Conservation (phyloP, 305 asterid species). For the Striga hermonthica region DNA sequence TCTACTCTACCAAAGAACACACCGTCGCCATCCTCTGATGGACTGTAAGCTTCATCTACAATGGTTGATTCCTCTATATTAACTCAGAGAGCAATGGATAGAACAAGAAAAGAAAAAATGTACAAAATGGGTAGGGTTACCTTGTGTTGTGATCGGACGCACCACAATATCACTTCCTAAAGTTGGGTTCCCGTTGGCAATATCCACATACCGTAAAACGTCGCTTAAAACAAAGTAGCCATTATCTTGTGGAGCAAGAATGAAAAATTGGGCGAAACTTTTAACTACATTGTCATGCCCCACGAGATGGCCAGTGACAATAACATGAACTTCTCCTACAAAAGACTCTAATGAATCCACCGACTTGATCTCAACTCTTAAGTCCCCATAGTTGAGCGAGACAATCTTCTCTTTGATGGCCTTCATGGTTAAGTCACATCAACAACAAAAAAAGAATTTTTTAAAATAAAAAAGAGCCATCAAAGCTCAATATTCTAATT, state of each 20-base stretch:
- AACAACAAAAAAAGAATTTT: too few species aligned
- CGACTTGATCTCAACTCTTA: constrained; percentile 43
- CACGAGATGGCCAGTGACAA: constrained; percentile 74
- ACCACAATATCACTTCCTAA: constrained; percentile 40
- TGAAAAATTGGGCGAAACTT: constrained; percentile 72
- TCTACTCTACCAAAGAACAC: constrained; percentile 53
- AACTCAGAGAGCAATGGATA: constrained; percentile 9
- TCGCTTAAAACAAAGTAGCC: constrained; percentile 91
- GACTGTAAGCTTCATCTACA: constrained; percentile 62
- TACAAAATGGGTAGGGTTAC: constrained; percentile 35
- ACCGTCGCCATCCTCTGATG: constrained; percentile 52
- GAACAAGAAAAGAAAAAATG: constrained; percentile 20
- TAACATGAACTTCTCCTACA: constrained; percentile 69
- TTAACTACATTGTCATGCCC: constrained; percentile 51
- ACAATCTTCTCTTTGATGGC: constrained; percentile 77
- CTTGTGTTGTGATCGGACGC: constrained; percentile 48
- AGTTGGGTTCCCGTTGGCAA: constrained; percentile 28
- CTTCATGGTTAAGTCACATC: constrained; percentile 39
- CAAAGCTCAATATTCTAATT: not conserved
- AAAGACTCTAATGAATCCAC: constrained; percentile 57
- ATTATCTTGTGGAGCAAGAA: constrained; percentile 86
- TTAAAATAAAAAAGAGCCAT: too few species aligned
- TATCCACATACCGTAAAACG: constrained; percentile 61
- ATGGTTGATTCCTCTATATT: constrained; percentile 44
- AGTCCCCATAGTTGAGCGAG: constrained; percentile 66